Evolutionary conservation across 108 stramenopile genomes (phyloP), one percentile per base, ranked within the genome.

Genomic region (Fragilaria crotonensis): DNA sequence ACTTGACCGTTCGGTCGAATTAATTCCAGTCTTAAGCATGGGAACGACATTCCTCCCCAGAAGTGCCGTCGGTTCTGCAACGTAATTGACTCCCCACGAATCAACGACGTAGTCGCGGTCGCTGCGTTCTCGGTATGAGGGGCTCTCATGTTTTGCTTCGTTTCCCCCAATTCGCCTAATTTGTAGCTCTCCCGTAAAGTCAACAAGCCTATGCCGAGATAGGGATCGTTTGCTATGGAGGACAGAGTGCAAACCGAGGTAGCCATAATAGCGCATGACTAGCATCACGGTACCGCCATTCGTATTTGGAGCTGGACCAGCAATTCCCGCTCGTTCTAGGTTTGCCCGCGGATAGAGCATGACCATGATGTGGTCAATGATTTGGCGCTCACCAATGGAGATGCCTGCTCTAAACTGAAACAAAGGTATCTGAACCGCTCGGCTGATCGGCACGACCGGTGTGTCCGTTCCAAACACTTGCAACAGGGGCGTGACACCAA

Each of bases 211-310:
- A 36, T 93, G 83, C 33, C 84, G 62, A 50, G 87, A 83, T 31
- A 89, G 67, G 19, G 79, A 81, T 32, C 82, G 85, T 45, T 77
- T 85, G 33, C 72, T 79, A 36, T 78, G 45, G 7, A 93, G 67
- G 19, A 87, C 88, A 2, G 79, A 49, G 36, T 93, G 92, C 50
- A 93, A 49, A 17, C 92, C 92, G 21, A 88, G 78, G 66, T 85
- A 90, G 7, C 92, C 92, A 72, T 87, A 93, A 54, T 90, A 85
- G 46, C 92, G 72, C 82, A 89, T 88, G 2, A 93, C 84, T 4
- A 93, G 62, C 66, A 93, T 78, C 20, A 86, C 92, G 48, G 77
- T 75, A 1, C 87, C 88, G n/a, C 84, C 80, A 64, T 89, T 93
- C 23, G 87, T 80, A 3, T 51, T 2, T 19, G 49, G 5, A 50